A percentile compares a stretch with the other conserved stretches of the same genome.
Conservation (phyloP, 176 grass and related monocot species). For the Oryza glaberrima region DNA sequence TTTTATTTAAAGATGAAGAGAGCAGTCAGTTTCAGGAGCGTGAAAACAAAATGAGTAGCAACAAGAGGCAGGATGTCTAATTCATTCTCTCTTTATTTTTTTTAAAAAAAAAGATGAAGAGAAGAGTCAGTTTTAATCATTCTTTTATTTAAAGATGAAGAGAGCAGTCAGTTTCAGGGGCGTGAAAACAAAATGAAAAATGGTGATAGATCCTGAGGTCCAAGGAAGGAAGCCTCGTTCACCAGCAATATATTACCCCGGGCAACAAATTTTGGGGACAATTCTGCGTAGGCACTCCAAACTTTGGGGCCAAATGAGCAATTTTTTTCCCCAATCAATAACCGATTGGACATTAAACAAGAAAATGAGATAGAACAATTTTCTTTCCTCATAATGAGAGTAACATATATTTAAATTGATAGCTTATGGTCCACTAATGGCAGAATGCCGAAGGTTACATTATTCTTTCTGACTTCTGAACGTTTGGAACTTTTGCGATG, state of each 20-base stretch:
- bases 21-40: too few species aligned
- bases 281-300: too few species aligned
- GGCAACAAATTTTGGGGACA: too few species aligned
- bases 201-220: background rate
- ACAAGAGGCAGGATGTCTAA: too few species aligned
- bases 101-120: too few species aligned
- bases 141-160: too few species aligned
- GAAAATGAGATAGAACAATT: background rate
- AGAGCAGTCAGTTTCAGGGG: background rate
- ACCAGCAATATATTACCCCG: background rate
- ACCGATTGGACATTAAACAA: slow-evolving; percentile 2
- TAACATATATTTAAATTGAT: slow-evolving; percentile 36
- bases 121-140: background rate
- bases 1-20: too few species aligned
- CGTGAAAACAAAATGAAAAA: background rate
- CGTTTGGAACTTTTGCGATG: slow-evolving; percentile 21
- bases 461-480: slow-evolving; percentile 39
- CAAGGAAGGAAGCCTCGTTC: background rate
- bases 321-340: background rate
- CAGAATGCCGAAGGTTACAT: slow-evolving; percentile 25
- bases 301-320: too few species aligned
- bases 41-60: background rate
- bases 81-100: too few species aligned
- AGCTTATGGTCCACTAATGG: slow-evolving; percentile 13
- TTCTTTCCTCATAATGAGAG: slow-evolving; percentile 12